phyloP scores from a whole-genome alignment of 176 grass and related monocot species.

The Aegilops speltoides region DNA sequence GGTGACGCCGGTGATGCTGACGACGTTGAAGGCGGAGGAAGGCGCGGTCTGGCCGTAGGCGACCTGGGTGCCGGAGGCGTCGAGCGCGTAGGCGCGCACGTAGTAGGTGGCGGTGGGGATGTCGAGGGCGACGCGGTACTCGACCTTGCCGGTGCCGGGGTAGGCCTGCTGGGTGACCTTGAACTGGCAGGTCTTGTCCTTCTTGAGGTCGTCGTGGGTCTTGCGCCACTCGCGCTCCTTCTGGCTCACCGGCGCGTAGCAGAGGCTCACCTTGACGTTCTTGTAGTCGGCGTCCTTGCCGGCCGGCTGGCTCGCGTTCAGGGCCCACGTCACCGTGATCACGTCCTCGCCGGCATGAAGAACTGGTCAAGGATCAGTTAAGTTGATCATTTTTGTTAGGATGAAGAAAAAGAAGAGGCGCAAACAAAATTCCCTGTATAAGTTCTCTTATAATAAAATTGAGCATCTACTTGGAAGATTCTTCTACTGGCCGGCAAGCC shows the following conservation, averaged over 20 bases:
- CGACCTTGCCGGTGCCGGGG: not conserved
- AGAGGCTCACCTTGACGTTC: constrained; percentile 60
- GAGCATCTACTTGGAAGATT: not conserved
- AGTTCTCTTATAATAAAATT: not conserved
- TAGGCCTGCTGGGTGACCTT: constrained; percentile 34
- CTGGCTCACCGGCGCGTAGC: constrained; percentile 80
- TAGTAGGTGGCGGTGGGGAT: constrained; percentile 68
- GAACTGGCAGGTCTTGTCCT: constrained; percentile 86
- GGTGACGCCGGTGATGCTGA: constrained; percentile 65
- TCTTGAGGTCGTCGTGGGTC: constrained; percentile 52
- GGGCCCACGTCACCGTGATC: constrained; percentile 60
- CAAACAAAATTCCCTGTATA: not conserved
- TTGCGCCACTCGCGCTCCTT: constrained; percentile 60
- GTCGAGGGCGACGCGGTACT: constrained; percentile 43
- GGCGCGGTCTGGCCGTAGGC: constrained; percentile 71
- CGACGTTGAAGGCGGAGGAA: constrained; percentile 43
- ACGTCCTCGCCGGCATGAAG: constrained; percentile 56
- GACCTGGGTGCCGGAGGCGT: constrained; percentile 53
- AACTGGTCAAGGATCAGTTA: constrained; percentile 29
- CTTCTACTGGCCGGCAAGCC: not conserved
- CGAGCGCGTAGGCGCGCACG: constrained; percentile 63
- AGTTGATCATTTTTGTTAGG: not conserved
- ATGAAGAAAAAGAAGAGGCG: not conserved
- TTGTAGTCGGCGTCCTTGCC: constrained; percentile 26
- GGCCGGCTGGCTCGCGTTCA: constrained; percentile 30